Percentiles rank a stretch among this genome's conserved stretches.
phyloP scores from a whole-genome alignment of 176 grass and related monocot genomes.

The Zea mays region DNA sequence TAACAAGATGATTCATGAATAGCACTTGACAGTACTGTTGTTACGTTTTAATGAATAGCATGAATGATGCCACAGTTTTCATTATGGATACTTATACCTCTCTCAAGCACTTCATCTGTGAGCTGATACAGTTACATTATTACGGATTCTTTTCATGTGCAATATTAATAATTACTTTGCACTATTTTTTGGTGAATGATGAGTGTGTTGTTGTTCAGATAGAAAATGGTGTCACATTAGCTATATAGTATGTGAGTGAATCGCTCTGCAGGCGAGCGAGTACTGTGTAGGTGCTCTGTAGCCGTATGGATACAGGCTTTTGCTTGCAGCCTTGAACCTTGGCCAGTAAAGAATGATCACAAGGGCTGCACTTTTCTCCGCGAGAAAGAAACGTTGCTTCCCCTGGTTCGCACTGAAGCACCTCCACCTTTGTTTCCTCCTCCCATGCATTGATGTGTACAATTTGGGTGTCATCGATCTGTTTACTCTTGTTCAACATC shows the following conservation, averaged over 20 bases:
- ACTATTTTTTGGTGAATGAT: background rate
- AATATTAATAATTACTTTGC: background rate
- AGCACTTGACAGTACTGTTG: too few relatives aligned
- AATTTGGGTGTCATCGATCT: background rate
- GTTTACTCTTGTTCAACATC: too few relatives aligned
- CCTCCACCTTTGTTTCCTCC: background rate
- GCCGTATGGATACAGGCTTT: background rate
- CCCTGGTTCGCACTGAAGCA: background rate
- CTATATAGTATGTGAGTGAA: too few relatives aligned
- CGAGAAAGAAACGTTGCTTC: background rate
- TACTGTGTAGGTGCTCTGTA: background rate
- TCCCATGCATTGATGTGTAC: background rate
- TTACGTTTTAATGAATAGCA: too few relatives aligned
- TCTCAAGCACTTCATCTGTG: background rate
- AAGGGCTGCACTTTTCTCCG: background rate
- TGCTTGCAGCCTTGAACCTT: background rate
- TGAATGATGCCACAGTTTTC: too few relatives aligned
- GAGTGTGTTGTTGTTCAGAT: too few relatives aligned
- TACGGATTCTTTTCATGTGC: background rate
- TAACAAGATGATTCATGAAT: too few relatives aligned
- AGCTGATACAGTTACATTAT: background rate
- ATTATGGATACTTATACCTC: background rate
- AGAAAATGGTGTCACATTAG: too few relatives aligned
- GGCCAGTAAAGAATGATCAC: constrained; percentile 2
- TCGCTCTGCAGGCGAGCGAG: too few relatives aligned